Conservation (phyloP, 2,329 filamentous ascomycete species). For the Penicillium sp. region DNA sequence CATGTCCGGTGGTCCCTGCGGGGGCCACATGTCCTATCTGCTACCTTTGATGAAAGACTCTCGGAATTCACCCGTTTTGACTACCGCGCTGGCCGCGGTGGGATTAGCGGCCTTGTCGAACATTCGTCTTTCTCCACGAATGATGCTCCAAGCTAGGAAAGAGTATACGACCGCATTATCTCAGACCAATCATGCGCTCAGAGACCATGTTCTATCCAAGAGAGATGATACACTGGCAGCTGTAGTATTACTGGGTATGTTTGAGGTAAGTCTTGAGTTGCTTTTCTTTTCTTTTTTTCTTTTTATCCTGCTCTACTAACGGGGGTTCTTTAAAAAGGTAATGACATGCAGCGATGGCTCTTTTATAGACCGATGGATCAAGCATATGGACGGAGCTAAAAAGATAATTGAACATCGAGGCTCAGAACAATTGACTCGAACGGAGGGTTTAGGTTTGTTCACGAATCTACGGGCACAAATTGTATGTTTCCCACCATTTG, state of each 20-base stretch:
- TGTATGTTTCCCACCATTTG: conserved; percentile 5
- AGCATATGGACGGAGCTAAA: conserved; percentile 15
- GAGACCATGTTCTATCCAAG: conserved; percentile 1
- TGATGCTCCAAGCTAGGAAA: conserved; percentile 12
- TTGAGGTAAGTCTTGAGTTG: conserved; percentile 5
- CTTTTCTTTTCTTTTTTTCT: background rate
- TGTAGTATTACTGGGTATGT: conserved; percentile 14
- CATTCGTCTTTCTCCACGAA: conserved; percentile 9
- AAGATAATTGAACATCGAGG: conserved; percentile 14
- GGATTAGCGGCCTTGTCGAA: conserved; percentile 14
- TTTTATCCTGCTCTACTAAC: background rate
- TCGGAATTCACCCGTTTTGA: background rate
- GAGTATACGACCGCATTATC: conserved; percentile 14
- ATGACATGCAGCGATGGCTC: conserved; percentile 11
- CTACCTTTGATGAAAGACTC: background rate
- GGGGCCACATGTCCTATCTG: conserved; percentile 7
- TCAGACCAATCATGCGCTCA: conserved; percentile 8
- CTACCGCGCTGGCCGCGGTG: conserved; percentile 9
- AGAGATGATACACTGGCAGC: conserved; percentile 13
- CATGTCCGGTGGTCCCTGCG: conserved; percentile 2
- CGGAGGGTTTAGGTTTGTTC: conserved; percentile 8
- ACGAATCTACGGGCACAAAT: conserved; percentile 11
- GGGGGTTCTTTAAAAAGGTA: background rate
- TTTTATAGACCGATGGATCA: conserved; percentile 15
- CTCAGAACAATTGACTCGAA: conserved; percentile 6